Percentiles rank a stretch among this genome's conserved stretches.
phyloP scores from a whole-genome alignment of 208 protist species.

The Balamuthia mandrillaris region DNA sequence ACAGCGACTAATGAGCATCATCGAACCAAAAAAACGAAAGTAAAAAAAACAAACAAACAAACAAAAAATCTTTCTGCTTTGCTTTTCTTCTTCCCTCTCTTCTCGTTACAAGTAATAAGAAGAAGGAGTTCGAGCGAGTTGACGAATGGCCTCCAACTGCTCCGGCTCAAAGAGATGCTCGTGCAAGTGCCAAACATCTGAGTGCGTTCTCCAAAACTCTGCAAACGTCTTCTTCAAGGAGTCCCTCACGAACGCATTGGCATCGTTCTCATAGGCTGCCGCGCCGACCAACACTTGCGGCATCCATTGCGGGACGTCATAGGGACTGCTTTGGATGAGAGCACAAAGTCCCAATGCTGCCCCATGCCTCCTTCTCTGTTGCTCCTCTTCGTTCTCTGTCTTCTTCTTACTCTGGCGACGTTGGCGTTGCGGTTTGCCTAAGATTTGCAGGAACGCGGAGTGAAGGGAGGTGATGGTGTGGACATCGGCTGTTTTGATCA shows the following conservation, averaged over 20 bases:
- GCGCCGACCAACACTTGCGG: not conserved
- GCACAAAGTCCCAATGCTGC: not conserved
- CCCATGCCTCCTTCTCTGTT: not conserved
- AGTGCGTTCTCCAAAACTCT: not conserved
- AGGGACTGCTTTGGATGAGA: not conserved
- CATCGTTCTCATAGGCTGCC: not conserved
- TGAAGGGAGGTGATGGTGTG: not conserved
- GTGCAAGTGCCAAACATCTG: constrained; percentile 21
- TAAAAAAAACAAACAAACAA: no score
- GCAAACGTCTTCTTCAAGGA: constrained; percentile 16
- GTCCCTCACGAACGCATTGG: not conserved
- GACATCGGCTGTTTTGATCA: not conserved
- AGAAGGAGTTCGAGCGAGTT: not conserved
- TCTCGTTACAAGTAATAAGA: constrained; percentile 4
- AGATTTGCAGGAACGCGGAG: not conserved
- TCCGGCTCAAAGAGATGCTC: not conserved
- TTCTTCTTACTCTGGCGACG: not conserved
- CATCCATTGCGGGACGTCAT: not conserved
- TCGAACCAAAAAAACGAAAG: no score
- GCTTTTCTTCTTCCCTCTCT: no score
- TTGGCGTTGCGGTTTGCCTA: not conserved
- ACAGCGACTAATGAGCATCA: no score
- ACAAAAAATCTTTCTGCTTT: no score
- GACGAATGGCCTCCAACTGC: not conserved
- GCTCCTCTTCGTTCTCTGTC: not conserved